Evolutionary conservation across 257 asterid species (phyloP), one percentile per base, ranked within the genome.

Genomic region (Cruciata laevipes): DNA sequence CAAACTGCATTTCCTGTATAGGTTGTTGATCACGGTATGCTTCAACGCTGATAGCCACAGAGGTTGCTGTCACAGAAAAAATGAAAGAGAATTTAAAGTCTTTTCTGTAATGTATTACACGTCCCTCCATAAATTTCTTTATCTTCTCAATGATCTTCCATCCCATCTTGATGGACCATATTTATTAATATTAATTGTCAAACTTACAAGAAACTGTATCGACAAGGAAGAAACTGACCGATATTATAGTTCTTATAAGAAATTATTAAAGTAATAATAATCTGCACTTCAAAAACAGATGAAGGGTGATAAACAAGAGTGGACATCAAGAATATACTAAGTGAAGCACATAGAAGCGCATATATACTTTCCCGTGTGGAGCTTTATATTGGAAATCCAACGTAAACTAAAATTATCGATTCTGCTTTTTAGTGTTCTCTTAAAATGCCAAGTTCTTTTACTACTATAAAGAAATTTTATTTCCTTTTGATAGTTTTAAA

Each of bases 1-100:
- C 38, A 18, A 76, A 69, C 68, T 69, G 57, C 68, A 53, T 59
- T 60, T 14, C 51, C 21, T 8, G 27, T 25, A 73, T 52, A 42
- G 20, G 72, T 76, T 70, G 33, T 9, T 18, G 27, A 59, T 59
- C 37, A 25, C 20, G 65, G 65, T 18, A 7, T 61, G 20, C 42
- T 51, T 78, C 79, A 73, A 65, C 73, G 73, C 30, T 73, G 79
- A 52, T 74, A 61, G 81, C 79, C 82, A 78, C 75, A 75, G 56
- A 58, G 67, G 83, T 74, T 66, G 70, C 76, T 59, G 71, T 86
- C 82, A 65, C 2, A 55, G 32, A 74, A 74, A 76, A 72, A 38
- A 44, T 12, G 31, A 33, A 23, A 24, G 21, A 31, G 16, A 21
- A 20, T 64, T 61, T 53, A 37, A 42, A 32, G 32, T 58, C 71